These are phyloP conservation scores for Colletotrichum eleusines DNA, from an alignment of 2,329 filamentous ascomycete genomes.

Conservation along the genomic window DNA sequence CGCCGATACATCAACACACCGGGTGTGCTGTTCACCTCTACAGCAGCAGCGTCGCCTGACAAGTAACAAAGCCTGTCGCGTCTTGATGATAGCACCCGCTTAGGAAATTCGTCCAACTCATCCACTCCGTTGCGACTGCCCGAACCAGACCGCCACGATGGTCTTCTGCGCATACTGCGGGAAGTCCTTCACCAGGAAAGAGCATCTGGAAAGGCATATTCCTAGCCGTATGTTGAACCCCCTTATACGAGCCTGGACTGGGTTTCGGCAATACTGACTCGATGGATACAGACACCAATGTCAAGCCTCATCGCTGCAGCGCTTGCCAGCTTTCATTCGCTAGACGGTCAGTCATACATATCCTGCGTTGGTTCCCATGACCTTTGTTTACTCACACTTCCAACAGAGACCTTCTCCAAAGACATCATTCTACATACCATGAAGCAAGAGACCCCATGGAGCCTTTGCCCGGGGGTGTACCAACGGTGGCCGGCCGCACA, in stretches of 20 bases:
- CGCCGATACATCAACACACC: not conserved
- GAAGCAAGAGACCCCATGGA: constrained; percentile 62
- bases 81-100: constrained; percentile 24
- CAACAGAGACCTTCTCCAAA: constrained; percentile 62
- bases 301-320: constrained; percentile 65
- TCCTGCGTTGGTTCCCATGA: not conserved
- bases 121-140: constrained; percentile 9
- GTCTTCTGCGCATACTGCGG: constrained; percentile 67
- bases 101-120: not conserved
- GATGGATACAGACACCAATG: constrained; percentile 61
- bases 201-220: constrained; percentile 68
- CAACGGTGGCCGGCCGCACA: constrained; percentile 54
- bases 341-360: constrained; percentile 57
- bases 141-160: constrained; percentile 46
- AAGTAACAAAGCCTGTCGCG: not conserved
- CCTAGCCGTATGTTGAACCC: constrained; percentile 60
- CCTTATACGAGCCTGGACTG: not conserved
- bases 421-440: constrained; percentile 65
- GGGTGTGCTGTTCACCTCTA: not conserved
- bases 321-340: constrained; percentile 64
- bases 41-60: too few relatives aligned
- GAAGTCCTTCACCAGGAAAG: constrained; percentile 67
- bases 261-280: constrained; percentile 35
- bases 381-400: constrained; percentile 42
- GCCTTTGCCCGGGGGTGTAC: constrained; percentile 56